These are phyloP conservation scores for Monosporascus sp. DNA, from an alignment of 2,329 filamentous ascomycete genomes.

Conservation along the genomic window DNA sequence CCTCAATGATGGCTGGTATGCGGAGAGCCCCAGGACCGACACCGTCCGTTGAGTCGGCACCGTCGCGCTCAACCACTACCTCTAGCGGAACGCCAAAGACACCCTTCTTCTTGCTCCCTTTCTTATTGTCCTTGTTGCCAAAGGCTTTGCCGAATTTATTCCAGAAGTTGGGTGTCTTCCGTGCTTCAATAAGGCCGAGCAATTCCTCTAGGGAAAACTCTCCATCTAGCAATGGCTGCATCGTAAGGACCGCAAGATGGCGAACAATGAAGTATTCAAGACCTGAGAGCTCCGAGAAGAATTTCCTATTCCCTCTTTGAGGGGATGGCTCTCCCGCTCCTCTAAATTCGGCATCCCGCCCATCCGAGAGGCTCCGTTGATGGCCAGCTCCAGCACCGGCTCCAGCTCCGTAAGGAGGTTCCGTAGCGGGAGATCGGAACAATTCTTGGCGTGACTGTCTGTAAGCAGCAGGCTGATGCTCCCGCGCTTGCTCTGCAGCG, in stretches of 20 bases:
- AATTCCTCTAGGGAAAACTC: constrained; percentile 94
- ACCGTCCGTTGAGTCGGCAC: constrained; percentile 95
- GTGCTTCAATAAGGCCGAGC: constrained; percentile 84
- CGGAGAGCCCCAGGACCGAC: constrained; percentile 87
- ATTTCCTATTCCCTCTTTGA: constrained; percentile 61
- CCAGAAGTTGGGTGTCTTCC: constrained; percentile 89
- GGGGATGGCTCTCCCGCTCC: constrained; percentile 45
- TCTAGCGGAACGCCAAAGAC: constrained; percentile 90
- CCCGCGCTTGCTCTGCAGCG: constrained; percentile 88
- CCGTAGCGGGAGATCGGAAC: constrained; percentile 49
- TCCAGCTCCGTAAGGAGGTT: constrained; percentile 60
- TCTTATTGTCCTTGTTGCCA: constrained; percentile 70
- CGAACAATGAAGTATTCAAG: constrained; percentile 97
- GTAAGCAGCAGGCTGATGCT: constrained; percentile 77
- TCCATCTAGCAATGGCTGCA: constrained; percentile 85
- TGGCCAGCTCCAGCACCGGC: constrained; percentile 44
- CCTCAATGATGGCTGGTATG: constrained; percentile 91
- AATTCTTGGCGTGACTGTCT: constrained; percentile 67
- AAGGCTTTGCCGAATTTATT: constrained; percentile 97
- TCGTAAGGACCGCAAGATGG: constrained; percentile 88
- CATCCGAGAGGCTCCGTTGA: constrained; percentile 53
- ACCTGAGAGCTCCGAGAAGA: constrained; percentile 92
- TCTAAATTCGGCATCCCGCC: constrained; percentile 46
- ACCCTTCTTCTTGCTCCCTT: constrained; percentile 81
- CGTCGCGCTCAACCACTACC: constrained; percentile 83